phyloP scores from a whole-genome alignment of 495 filamentous ascomycete species.

The Friedmanniomyces endolithicus region DNA sequence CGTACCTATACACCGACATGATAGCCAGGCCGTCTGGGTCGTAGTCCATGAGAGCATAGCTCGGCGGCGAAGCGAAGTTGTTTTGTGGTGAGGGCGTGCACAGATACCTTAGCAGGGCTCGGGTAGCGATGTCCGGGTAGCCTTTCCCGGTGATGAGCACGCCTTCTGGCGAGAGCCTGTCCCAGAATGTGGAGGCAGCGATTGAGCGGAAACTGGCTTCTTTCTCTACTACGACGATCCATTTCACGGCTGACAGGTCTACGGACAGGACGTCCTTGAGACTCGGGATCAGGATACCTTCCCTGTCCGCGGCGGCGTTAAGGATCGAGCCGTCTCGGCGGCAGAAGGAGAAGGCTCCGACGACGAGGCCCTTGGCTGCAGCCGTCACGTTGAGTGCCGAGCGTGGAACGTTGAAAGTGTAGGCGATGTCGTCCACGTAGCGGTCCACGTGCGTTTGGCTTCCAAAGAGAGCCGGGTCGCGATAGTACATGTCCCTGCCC shows the following conservation, averaged over 20 bases:
- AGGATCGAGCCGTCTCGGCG: constrained; percentile 25
- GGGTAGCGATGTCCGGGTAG: constrained; percentile 75
- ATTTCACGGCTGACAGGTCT: constrained; percentile 42
- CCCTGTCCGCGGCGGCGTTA: constrained; percentile 15
- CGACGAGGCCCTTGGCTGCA: constrained; percentile 60
- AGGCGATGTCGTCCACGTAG: constrained; percentile 74
- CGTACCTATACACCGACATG: constrained; percentile 73
- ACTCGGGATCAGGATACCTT: constrained; percentile 60
- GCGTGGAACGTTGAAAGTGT: constrained; percentile 55
- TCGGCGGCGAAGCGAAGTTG: constrained; percentile 30
- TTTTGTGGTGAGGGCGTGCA: constrained; percentile 24
- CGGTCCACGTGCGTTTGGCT: constrained; percentile 62
- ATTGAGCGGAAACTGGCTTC: constrained; percentile 78
- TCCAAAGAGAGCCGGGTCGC: constrained; percentile 64
- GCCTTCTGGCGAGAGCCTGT: constrained; percentile 37
- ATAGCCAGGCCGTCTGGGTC: constrained; percentile 84
- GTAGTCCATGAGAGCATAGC: constrained; percentile 66
- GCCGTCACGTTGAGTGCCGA: constrained; percentile 54
- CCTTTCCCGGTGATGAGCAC: constrained; percentile 75
- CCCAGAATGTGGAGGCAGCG: constrained; percentile 42
- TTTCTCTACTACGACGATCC: constrained; percentile 86
- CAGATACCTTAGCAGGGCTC: constrained; percentile 50
- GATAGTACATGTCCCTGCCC: constrained; percentile 83
- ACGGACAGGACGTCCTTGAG: constrained; percentile 41
- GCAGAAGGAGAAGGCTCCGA: constrained; percentile 40